Evolutionary conservation across 352 stramenopile species (phyloP).

Genomic region (Phytophthora palmivora): DNA sequence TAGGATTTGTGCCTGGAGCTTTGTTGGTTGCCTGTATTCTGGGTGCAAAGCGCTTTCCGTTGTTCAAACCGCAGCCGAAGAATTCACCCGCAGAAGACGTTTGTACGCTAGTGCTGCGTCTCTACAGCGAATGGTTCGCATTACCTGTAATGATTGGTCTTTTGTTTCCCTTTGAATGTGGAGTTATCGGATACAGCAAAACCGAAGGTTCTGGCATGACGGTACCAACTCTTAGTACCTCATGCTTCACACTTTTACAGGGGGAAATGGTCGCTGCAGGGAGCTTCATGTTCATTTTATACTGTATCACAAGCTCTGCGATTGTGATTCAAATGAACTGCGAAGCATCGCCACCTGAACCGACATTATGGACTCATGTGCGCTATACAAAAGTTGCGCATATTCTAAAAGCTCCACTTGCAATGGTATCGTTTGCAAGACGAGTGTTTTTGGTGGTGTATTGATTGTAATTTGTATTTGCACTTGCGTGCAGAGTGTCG

Average conservation of each 20-base stretch:
- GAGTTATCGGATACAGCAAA: slow-evolving; percentile 53
- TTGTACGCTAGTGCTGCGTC: slow-evolving; percentile 52
- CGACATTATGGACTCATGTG: slow-evolving; percentile 69
- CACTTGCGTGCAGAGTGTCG: slow-evolving; percentile 31
- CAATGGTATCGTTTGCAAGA: slow-evolving; percentile 53
- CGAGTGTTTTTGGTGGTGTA: too few relatives aligned
- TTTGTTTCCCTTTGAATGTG: slow-evolving; percentile 63
- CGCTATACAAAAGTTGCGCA: slow-evolving; percentile 50
- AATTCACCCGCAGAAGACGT: slow-evolving; percentile 51
- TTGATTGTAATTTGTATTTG: too few relatives aligned
- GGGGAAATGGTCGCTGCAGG: slow-evolving; percentile 39
- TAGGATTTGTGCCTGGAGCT: slow-evolving; percentile 46
- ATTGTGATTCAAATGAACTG: slow-evolving; percentile 70
- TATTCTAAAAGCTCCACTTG: slow-evolving; percentile 52
- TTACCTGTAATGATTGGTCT: slow-evolving; percentile 59
- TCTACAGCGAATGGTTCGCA: slow-evolving; percentile 63
- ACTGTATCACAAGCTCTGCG: slow-evolving; percentile 38
- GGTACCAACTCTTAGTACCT: slow-evolving; percentile 32
- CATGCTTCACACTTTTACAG: slow-evolving; percentile 50
- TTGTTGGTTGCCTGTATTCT: slow-evolving; percentile 41
- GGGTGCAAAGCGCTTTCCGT: slow-evolving; percentile 56
- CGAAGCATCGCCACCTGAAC: slow-evolving; percentile 53
- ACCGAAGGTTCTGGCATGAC: slow-evolving; percentile 14
- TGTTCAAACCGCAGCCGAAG: slow-evolving; percentile 72
- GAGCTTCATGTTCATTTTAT: slow-evolving; percentile 32